These are phyloP conservation scores for Apiospora kogelbergensis DNA, from an alignment of 2,329 filamentous ascomycete genomes.

Conservation along the genomic window DNA sequence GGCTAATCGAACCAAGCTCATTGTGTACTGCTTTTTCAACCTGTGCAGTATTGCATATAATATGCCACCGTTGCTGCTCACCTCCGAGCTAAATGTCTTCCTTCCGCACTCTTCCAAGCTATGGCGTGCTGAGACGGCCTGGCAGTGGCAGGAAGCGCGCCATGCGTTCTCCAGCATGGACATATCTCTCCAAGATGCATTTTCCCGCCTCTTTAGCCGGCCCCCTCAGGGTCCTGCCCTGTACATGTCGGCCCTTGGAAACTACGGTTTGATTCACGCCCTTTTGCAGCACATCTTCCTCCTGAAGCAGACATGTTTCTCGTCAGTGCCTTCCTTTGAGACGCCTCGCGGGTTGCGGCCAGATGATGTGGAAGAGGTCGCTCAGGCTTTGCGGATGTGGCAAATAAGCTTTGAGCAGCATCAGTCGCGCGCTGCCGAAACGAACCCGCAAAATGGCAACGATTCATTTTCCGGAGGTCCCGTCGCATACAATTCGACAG, in stretches of 20 bases:
- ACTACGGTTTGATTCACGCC: constrained; percentile 71
- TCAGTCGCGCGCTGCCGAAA: constrained; percentile 50
- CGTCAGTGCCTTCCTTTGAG: constrained; percentile 48
- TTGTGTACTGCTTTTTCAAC: constrained; percentile 64
- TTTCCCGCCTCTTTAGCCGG: constrained; percentile 55
- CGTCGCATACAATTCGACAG: constrained; percentile 66
- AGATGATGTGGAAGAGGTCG: constrained; percentile 57
- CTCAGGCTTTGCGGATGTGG: constrained; percentile 57
- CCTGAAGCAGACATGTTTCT: constrained; percentile 61
- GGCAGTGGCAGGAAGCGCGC: constrained; percentile 60
- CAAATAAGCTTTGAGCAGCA: constrained; percentile 59
- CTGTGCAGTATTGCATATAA: constrained; percentile 63
- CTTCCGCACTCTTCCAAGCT: constrained; percentile 55
- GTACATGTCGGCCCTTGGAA: constrained; percentile 60
- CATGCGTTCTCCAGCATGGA: constrained; percentile 51
- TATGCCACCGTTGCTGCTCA: constrained; percentile 57
- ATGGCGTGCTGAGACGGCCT: constrained; percentile 57
- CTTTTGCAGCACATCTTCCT: constrained; percentile 72
- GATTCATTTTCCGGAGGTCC: constrained; percentile 58
- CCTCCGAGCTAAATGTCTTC: constrained; percentile 56
- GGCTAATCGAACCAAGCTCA: constrained; percentile 57
- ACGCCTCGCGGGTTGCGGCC: constrained; percentile 49
- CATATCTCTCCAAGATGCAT: constrained; percentile 56
- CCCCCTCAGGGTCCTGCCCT: constrained; percentile 47
- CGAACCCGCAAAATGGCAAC: constrained; percentile 43